These are phyloP conservation scores for Vanrija sp. DNA, from an alignment of 1,284 basidiomycete genomes.

Conservation along the genomic window DNA sequence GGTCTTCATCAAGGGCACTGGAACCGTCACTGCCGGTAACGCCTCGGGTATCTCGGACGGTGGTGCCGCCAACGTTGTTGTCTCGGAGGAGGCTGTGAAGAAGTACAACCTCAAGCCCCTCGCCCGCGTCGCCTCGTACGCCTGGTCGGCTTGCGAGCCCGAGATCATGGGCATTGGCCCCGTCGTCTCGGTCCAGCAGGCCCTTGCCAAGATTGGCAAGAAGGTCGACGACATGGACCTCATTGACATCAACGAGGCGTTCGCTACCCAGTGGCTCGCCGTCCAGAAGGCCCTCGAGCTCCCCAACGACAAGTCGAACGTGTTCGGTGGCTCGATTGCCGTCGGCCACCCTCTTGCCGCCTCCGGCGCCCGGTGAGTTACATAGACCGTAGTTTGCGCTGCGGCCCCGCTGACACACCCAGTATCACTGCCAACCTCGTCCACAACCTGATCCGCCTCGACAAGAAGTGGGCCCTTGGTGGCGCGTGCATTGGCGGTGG, in stretches of 20 bases:
- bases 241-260: constrained; percentile 59
- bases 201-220: constrained; percentile 34
- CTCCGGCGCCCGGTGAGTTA: constrained; percentile 50
- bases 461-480: constrained; percentile 56
- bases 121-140: constrained; percentile 53
- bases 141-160: constrained; percentile 56
- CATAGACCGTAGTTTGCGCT: too few species aligned
- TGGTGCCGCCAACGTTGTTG: constrained; percentile 56
- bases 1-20: constrained; percentile 54
- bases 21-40: constrained; percentile 56
- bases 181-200: constrained; percentile 44
- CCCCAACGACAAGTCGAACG: constrained; percentile 55
- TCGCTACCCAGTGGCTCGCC: constrained; percentile 56
- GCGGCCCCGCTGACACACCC: too few species aligned
- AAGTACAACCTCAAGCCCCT: constrained; percentile 52
- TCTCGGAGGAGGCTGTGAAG: constrained; percentile 51
- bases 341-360: constrained; percentile 57
- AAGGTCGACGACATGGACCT: constrained; percentile 54
- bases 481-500: constrained; percentile 56
- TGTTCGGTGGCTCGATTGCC: constrained; percentile 53
- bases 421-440: constrained; percentile 54
- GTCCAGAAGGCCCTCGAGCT: constrained; percentile 56
- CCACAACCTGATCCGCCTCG: constrained; percentile 54
- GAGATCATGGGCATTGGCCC: constrained; percentile 59
- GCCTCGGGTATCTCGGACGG: constrained; percentile 57